Base-by-base conservation (phyloP, 306 rosid genomes). In the Chamaecrista fasciculata region DNA sequence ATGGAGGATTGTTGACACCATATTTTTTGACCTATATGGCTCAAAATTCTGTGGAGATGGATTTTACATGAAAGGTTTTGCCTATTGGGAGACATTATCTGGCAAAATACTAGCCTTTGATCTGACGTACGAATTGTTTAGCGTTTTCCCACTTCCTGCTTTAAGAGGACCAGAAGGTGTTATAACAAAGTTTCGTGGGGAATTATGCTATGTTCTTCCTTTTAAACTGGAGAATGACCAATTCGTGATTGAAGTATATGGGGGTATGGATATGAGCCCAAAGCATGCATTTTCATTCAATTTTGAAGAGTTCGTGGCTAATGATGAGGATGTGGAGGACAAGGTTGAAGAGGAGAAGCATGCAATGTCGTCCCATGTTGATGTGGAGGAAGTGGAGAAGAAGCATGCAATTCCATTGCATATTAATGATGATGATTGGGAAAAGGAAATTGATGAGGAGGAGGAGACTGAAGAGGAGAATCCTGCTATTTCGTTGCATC, bases 131-230 rank as follows among this genome's bases (percentile, higher is more conserved):
- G 81, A 84, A 70, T 15, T 74, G 19, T 33, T 62, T 24, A 75
- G 83, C 23, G 50, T 56, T 51, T 26, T 74, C 10, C 58, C 31
- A 7, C 85, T 78, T 16, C 79, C 80, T 24, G 15, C 11, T 10
- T 40, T 5, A 20, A 16, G 51, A 4, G 74, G 78, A 33, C 52
- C 73, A 51, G 47, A 39, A n/a, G 79, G 83, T 9, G 61, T 60
- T 57, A 12, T 80, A 44, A 40, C 77, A 3, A 56, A 42, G 52
- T 71, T 62, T 50, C 31, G 20, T 19, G 77, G 81, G 26, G 81
- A 80, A 60, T 44, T 84, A 64, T 71, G 83, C 20, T 80, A 84
- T 67, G n/a, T 80, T 23, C 43, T 48, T 28, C 79, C 81, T 2
- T 42, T 3, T 15, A 0, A 47, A 12, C 19, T 19, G 12, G 55